Percentiles rank a stretch among this genome's conserved stretches.
These are phyloP conservation scores for Penicillium sp. DNA, from an alignment of 2,329 filamentous ascomycete genomes.

Conservation along the genomic window DNA sequence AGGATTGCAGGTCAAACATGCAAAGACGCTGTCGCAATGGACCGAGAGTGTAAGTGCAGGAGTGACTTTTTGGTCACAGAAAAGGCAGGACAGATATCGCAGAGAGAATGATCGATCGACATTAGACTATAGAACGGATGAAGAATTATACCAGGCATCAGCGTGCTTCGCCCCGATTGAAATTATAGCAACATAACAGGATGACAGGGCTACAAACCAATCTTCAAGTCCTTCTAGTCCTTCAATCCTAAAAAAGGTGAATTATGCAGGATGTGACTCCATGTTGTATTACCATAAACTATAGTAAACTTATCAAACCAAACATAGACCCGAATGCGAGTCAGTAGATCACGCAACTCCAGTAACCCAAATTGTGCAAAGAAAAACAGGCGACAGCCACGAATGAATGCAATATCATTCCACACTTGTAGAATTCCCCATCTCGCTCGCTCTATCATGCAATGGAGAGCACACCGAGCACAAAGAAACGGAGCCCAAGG, in stretches of 20 bases:
- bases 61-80: constrained; percentile 44
- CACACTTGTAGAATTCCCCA: neutral
- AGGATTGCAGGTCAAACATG: constrained; percentile 91
- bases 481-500: neutral
- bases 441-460: constrained; percentile 23
- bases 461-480: constrained; percentile 15
- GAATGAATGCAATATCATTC: constrained; percentile 8
- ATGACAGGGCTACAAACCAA: too few species aligned
- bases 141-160: too few species aligned
- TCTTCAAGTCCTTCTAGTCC: too few species aligned
- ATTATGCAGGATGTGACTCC: neutral
- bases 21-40: constrained; percentile 86
- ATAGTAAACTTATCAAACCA: neutral
- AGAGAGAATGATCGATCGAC: too few species aligned
- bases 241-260: too few species aligned
- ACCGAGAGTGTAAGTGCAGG: constrained; percentile 87
- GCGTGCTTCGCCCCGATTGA: too few species aligned
- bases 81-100: too few species aligned
- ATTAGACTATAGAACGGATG: too few species aligned
- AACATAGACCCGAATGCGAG: neutral
- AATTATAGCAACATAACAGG: too few species aligned
- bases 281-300: neutral
- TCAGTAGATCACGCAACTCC: constrained; percentile 8
- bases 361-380: constrained; percentile 9
- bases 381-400: neutral